phyloP scores from a whole-genome alignment of 2,329 filamentous ascomycete genomes.

The Fusarium torulosum region DNA sequence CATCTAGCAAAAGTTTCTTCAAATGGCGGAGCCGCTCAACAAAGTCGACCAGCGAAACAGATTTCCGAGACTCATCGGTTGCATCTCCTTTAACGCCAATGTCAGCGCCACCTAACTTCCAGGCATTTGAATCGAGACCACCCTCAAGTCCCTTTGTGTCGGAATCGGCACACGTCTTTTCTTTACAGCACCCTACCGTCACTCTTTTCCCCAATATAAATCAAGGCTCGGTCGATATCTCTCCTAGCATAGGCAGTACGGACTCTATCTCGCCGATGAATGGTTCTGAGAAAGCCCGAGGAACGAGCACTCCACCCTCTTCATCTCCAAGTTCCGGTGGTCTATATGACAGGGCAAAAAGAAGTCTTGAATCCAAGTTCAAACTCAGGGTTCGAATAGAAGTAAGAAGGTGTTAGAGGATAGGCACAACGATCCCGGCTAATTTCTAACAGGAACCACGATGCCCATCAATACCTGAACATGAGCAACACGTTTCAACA shows the following conservation, averaged over 20 bases:
- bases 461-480: conserved; percentile 38
- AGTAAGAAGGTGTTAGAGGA: background rate
- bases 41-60: conserved; percentile 54
- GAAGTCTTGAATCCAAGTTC: conserved; percentile 43
- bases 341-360: conserved; percentile 43
- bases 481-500: conserved; percentile 11
- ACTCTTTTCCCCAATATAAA: conserved; percentile 14
- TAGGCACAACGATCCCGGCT: background rate
- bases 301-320: background rate
- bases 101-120: conserved; percentile 27
- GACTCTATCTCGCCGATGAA: conserved; percentile 20
- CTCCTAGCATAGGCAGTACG: background rate
- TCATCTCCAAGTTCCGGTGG: conserved; percentile 6
- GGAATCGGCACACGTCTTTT: conserved; percentile 63
- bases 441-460: conserved; percentile 17
- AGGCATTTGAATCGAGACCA: conserved; percentile 21
- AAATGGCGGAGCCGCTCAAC: conserved; percentile 57
- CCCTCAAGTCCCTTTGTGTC: conserved; percentile 60
- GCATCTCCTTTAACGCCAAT: conserved; percentile 46
- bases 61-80: conserved; percentile 38
- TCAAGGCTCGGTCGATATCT: conserved; percentile 1
- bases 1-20: conserved; percentile 53
- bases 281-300: background rate
- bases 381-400: conserved; percentile 29
- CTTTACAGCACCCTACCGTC: conserved; percentile 56